A percentile compares a stretch with the other conserved stretches of the same genome.
phyloP scores from a whole-genome alignment of 2,329 filamentous ascomycete genomes.

The Trichoderma cornu-damae region DNA sequence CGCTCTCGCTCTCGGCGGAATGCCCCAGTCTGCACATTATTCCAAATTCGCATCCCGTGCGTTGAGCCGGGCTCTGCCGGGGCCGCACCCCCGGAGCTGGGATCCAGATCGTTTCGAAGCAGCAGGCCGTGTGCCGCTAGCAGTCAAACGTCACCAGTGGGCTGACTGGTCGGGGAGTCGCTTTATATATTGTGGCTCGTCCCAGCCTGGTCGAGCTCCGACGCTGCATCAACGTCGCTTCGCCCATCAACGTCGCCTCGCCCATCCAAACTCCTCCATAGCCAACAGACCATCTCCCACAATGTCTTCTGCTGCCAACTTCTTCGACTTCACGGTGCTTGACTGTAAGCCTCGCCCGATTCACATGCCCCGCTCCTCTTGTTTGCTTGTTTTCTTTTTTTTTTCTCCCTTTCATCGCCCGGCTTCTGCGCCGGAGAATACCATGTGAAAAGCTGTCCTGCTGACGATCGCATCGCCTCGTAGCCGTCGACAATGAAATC shows the following conservation, averaged over 20 bases:
- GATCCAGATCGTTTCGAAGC: neutral
- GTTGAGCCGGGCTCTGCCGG: neutral
- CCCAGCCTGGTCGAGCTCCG: neutral
- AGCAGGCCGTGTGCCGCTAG: conserved; percentile 6
- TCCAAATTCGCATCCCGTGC: neutral
- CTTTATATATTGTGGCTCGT: conserved; percentile 5
- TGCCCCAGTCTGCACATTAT: neutral
- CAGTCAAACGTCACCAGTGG: conserved; percentile 16
- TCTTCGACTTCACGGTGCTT: conserved; percentile 81
- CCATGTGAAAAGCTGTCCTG: neutral
- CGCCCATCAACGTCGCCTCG: neutral
- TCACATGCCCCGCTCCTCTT: no score
- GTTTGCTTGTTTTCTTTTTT: no score
- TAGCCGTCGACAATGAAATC: conserved; percentile 57
- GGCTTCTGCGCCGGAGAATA: no score
- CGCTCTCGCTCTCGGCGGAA: neutral
- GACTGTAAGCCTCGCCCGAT: conserved; percentile 55
- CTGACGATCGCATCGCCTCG: neutral
- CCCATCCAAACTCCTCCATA: neutral
- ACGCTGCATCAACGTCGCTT: conserved; percentile 12
- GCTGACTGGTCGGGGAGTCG: neutral
- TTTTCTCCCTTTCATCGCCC: no score
- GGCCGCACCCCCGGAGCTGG: neutral
- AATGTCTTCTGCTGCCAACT: conserved; percentile 44
- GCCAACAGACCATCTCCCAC: conserved; percentile 19